These are phyloP conservation scores for Parastagonospora avenae DNA, from an alignment of 2,329 filamentous ascomycete species.

Conservation along the genomic window DNA sequence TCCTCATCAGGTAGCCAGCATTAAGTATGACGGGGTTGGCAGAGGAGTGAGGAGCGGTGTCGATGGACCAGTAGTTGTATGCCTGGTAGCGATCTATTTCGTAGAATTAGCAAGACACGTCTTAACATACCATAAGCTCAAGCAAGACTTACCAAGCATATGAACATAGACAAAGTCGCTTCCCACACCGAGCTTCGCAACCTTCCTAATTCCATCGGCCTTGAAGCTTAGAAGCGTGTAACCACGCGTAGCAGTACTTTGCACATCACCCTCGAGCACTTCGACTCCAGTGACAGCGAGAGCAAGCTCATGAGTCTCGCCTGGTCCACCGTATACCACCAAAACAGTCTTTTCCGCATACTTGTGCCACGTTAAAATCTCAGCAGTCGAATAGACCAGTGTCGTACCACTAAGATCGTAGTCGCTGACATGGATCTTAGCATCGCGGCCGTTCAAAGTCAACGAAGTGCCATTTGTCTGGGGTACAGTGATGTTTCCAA, in stretches of 20 bases:
- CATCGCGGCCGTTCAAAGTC: conserved; percentile 66
- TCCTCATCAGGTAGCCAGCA: conserved; percentile 68
- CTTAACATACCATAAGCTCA: not conserved
- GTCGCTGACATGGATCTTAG: conserved; percentile 70
- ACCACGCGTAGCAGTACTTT: conserved; percentile 48
- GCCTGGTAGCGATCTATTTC: conserved; percentile 65
- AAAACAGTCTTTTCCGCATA: conserved; percentile 64
- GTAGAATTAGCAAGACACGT: not conserved
- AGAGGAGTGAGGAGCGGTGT: conserved; percentile 45
- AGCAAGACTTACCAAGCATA: conserved; percentile 55
- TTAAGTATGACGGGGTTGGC: conserved; percentile 61
- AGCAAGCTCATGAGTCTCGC: conserved; percentile 68
- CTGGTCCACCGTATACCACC: conserved; percentile 66
- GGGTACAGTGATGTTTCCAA: conserved; percentile 61
- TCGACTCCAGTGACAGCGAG: conserved; percentile 47
- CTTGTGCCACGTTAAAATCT: conserved; percentile 71
- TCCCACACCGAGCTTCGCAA: conserved; percentile 53
- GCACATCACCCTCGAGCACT: conserved; percentile 50
- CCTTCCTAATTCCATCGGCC: conserved; percentile 58
- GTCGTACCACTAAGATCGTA: conserved; percentile 66
- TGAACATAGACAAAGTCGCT: conserved; percentile 59
- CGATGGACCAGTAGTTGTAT: conserved; percentile 72
- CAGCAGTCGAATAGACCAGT: conserved; percentile 71
- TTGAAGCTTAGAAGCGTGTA: conserved; percentile 61
- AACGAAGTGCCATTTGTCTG: conserved; percentile 61